Conservation (phyloP, 2,329 filamentous ascomycete species). For the Xylaria sp. region DNA sequence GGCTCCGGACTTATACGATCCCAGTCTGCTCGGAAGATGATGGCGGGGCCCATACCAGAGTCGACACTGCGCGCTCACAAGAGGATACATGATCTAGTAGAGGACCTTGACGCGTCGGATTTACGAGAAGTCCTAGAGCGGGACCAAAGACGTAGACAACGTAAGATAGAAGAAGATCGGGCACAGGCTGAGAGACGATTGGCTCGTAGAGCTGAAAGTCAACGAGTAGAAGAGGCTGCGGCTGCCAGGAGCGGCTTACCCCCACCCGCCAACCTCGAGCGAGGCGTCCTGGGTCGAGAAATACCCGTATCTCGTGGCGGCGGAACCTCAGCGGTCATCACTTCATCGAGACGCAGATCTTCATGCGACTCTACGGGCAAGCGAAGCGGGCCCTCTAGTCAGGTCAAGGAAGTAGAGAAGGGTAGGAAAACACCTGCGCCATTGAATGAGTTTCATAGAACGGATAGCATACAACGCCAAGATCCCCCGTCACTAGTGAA, state of each 20-base stretch:
- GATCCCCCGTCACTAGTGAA: conserved; percentile 25
- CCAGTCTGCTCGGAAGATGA: conserved; percentile 47
- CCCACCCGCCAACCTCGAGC: conserved; percentile 52
- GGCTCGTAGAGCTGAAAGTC: conserved; percentile 61
- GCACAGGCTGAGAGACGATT: conserved; percentile 62
- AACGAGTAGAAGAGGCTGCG: conserved; percentile 53
- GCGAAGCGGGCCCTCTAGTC: conserved; percentile 28
- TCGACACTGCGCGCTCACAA: conserved; percentile 57
- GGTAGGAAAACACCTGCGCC: conserved; percentile 28
- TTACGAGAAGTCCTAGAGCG: conserved; percentile 85
- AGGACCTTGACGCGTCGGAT: conserved; percentile 78
- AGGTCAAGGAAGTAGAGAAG: conserved; percentile 18
- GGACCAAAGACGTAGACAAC: conserved; percentile 73
- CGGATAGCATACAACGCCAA: conserved; percentile 39
- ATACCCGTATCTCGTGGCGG: conserved; percentile 52
- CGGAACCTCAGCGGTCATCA: conserved; percentile 49
- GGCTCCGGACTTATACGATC: conserved; percentile 43
- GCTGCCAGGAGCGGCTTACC: conserved; percentile 47
- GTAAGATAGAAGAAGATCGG: conserved; percentile 63
- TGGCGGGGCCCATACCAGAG: conserved; percentile 51
- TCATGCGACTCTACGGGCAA: conserved; percentile 34
- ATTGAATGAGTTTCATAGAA: conserved; percentile 47
- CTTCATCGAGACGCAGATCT: conserved; percentile 49
- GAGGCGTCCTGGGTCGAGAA: conserved; percentile 56
- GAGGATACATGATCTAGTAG: conserved; percentile 66